A percentile compares a stretch with the other conserved stretches of the same genome.
Evolutionary conservation across 495 filamentous ascomycete species (phyloP).

Genomic region (Aspergillus indologenus): DNA sequence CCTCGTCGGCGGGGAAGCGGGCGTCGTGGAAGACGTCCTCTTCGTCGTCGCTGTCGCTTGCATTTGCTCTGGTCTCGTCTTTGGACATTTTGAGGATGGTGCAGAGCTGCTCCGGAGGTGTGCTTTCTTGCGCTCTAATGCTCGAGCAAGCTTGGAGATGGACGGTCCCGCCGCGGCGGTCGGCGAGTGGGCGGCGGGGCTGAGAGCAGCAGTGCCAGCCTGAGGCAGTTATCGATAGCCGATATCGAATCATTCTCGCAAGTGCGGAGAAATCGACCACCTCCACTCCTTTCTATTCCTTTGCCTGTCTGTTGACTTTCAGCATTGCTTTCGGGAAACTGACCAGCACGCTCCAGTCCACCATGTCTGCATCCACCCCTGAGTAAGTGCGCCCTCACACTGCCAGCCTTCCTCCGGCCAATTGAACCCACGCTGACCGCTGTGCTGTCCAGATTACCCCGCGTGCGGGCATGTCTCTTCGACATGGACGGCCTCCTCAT

Average conservation of each 20-base stretch:
- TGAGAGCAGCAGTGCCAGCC: not conserved
- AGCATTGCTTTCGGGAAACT: not conserved
- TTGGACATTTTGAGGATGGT: constrained; percentile 18
- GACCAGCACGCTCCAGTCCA: not conserved
- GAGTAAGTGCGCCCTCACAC: constrained; percentile 7
- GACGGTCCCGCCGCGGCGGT: not conserved
- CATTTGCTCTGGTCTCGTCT: constrained; percentile 3
- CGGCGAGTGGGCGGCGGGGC: not conserved
- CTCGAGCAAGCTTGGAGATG: not conserved
- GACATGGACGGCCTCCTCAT: constrained; percentile 32
- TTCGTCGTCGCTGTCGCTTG: constrained; percentile 33
- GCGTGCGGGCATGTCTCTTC: constrained; percentile 89
- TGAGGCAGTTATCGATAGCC: not conserved
- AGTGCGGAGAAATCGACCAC: not conserved
- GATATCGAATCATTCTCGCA: not conserved
- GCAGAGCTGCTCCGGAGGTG: not conserved
- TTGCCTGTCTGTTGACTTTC: no score
- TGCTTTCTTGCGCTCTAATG: not conserved
- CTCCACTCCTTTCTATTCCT: no score
- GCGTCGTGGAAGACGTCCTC: constrained; percentile 49
- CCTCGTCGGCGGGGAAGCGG: constrained; percentile 71
- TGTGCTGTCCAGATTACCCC: constrained; percentile 55
- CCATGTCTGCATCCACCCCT: constrained; percentile 9
- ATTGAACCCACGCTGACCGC: constrained; percentile 23
- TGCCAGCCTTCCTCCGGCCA: constrained; percentile 4